Evolutionary conservation across 1,284 basidiomycete genomes (phyloP).

Genomic region (Austropuccinia psidii): DNA sequence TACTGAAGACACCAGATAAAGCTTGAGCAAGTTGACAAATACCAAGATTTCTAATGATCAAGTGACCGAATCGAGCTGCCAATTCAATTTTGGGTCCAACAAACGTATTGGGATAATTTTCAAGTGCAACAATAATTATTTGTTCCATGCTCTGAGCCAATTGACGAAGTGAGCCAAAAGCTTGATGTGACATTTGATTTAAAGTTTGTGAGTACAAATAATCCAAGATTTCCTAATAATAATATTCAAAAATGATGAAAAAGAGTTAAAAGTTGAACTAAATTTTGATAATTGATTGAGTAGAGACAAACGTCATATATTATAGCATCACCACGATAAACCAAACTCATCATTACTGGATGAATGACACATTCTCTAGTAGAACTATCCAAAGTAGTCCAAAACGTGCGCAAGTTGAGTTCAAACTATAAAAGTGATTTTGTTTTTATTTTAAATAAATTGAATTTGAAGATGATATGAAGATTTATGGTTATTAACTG

Average conservation of each 20-base stretch:
- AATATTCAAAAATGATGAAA: neutral
- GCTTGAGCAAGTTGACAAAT: conserved; percentile 83
- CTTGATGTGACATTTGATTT: conserved; percentile 61
- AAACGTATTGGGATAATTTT: conserved; percentile 75
- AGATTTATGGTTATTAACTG: neutral
- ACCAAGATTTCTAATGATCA: conserved; percentile 77
- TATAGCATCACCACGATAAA: conserved; percentile 78
- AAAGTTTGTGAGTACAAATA: conserved; percentile 72
- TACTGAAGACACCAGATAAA: conserved; percentile 70
- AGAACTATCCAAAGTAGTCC: conserved; percentile 62
- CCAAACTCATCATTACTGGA: conserved; percentile 71
- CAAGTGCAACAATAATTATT: conserved; percentile 66
- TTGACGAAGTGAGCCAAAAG: conserved; percentile 63
- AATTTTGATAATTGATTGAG: conserved; percentile 14
- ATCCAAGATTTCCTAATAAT: conserved; percentile 68
- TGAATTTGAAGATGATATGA: no score
- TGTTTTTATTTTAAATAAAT: no score
- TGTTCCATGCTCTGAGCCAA: conserved; percentile 86
- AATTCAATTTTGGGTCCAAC: conserved; percentile 80
- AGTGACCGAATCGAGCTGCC: conserved; percentile 75
- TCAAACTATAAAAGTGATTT: conserved; percentile 57
- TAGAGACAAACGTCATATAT: conserved; percentile 66
- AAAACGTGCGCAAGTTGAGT: conserved; percentile 70
- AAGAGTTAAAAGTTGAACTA: conserved; percentile 13
- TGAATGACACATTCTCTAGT: conserved; percentile 77